These are phyloP conservation scores for Ustilago nuda DNA, from an alignment of 1,284 basidiomycete species.

Conservation along the genomic window DNA sequence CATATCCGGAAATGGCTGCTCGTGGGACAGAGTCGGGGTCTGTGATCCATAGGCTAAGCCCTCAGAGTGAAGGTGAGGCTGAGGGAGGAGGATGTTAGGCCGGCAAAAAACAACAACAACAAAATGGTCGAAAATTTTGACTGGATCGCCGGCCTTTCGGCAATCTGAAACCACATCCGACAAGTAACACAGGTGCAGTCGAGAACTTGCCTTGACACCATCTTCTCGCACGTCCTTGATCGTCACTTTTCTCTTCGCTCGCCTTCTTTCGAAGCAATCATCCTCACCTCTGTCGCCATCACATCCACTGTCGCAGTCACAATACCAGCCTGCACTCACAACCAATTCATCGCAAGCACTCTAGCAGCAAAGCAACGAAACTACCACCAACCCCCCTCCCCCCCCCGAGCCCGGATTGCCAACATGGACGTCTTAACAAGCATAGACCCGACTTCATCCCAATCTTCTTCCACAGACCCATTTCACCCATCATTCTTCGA, in stretches of 20 bases:
- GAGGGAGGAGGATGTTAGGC: not conserved
- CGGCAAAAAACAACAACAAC: not conserved
- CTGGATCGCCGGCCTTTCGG: constrained; percentile 2
- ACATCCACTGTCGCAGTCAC: too few species aligned
- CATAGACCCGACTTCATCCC: constrained; percentile 56
- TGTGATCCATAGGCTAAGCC: too few species aligned
- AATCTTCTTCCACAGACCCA: constrained; percentile 51
- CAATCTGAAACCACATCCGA: constrained; percentile 9
- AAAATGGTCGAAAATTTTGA: too few species aligned
- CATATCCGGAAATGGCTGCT: too few species aligned
- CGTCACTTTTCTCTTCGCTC: not conserved
- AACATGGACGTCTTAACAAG: constrained; percentile 57
- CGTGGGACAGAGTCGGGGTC: too few species aligned
- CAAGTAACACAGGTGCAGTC: constrained; percentile 1
- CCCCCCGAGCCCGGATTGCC: too few species aligned
- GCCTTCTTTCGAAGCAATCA: too few species aligned
- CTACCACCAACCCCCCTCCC: too few species aligned
- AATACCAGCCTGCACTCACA: not conserved
- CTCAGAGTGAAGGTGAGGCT: too few species aligned
- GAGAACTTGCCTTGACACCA: not conserved
- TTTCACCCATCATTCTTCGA: constrained; percentile 92
- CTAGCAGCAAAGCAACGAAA: too few species aligned
- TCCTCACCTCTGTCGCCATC: not conserved
- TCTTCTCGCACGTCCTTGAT: not conserved
- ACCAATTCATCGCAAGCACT: too few species aligned